phyloP scores from a whole-genome alignment of 108 stramenopile species.

The Nitzschia palea region DNA sequence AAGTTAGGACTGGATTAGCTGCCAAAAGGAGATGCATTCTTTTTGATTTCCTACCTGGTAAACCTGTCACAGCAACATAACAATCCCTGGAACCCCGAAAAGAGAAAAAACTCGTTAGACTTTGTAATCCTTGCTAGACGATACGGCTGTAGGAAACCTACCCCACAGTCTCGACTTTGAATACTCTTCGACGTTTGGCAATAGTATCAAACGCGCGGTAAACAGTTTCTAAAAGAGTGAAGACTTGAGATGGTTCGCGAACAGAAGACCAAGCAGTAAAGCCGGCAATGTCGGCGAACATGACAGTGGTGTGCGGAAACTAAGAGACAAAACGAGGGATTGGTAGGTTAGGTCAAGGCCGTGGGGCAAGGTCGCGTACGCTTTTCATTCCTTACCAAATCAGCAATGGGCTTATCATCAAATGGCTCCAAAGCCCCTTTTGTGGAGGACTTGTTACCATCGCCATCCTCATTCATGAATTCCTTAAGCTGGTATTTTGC shows the following conservation, averaged over 20 bases:
- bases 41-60: slow-evolving; percentile 1
- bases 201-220: slow-evolving; percentile 17
- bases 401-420: slow-evolving; percentile 11
- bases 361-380: too few relatives aligned
- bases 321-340: not conserved
- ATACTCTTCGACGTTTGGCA: slow-evolving; percentile 8
- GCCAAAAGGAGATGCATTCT: not conserved
- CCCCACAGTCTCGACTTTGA: slow-evolving; percentile 17
- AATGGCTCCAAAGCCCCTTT: not conserved
- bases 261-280: slow-evolving; percentile 6
- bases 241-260: slow-evolving; percentile 11
- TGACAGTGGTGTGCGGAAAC: not conserved
- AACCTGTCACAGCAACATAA: slow-evolving; percentile 18
- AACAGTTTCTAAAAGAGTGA: slow-evolving; percentile 16
- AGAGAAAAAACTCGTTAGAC: not conserved
- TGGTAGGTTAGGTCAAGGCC: too few relatives aligned
- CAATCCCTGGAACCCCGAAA: slow-evolving; percentile 3
- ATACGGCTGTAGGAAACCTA: too few relatives aligned
- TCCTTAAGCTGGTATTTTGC: slow-evolving; percentile 7
- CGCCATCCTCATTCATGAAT: slow-evolving; percentile 4
- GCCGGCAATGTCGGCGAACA: slow-evolving; percentile 7
- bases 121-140: not conserved
- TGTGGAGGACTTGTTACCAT: too few relatives aligned
- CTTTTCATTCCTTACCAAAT: not conserved
- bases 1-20: not conserved